Evolutionary conservation across 495 filamentous ascomycete genomes (phyloP).

Genomic region (Podospora pseudopauciseta): DNA sequence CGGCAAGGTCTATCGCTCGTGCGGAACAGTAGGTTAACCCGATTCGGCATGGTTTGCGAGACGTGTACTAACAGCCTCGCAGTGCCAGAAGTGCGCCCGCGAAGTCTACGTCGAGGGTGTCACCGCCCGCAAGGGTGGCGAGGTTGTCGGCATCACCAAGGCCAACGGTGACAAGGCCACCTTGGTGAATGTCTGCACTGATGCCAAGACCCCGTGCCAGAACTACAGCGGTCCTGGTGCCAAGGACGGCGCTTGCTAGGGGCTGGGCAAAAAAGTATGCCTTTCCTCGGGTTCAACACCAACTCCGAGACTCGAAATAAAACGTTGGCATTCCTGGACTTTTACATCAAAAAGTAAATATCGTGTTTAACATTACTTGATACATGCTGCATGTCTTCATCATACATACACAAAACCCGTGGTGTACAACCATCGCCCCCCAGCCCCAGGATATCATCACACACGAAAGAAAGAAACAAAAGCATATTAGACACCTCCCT

Average conservation of each 20-base stretch:
- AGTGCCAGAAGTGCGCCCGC: not conserved
- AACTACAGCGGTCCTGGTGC: not conserved
- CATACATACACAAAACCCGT: not conserved
- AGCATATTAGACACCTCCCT: no score
- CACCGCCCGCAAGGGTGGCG: not conserved
- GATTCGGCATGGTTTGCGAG: not conserved
- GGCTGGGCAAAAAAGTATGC: not conserved
- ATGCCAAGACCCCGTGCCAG: not conserved
- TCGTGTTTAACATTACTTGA: not conserved
- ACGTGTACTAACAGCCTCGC: not conserved
- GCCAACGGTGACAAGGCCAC: not conserved
- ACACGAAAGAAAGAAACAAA: no score
- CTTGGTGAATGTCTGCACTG: not conserved
- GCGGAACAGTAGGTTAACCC: not conserved
- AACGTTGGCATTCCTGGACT: no score
- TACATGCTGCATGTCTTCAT: not conserved
- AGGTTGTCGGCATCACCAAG: not conserved
- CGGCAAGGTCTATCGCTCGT: slow-evolving; percentile 41
- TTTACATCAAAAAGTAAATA: no score
- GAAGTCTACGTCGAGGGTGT: not conserved
- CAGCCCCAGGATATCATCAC: not conserved
- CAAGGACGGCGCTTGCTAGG: not conserved
- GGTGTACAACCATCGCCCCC: not conserved
- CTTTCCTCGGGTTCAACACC: no score
- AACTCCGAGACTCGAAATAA: no score